Base-by-base conservation (phyloP, 1,284 basidiomycete species). In the Sphaerobolus stellatus region DNA sequence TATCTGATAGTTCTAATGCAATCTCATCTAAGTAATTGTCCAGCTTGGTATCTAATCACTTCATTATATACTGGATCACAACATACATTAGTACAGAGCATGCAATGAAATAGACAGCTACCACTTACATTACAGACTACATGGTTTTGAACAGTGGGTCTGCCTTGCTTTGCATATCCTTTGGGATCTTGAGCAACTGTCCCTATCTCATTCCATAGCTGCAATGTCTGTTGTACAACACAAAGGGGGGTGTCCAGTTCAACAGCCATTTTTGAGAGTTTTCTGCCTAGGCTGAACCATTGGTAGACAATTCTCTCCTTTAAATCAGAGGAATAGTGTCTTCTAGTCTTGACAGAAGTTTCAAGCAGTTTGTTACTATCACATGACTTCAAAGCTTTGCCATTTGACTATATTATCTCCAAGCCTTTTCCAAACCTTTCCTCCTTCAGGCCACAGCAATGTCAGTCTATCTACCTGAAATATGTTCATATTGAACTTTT, bases 21-120 rank as follows among this genome's bases (percentile, higher is more conserved):
- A 57, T 38, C 40, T 59, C 56, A 28, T 56, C 48, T 2, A 59
- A 43, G 31, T 54, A 59, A 8, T 50, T 27, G 27, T 59, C 58
- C 2, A 51, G 58, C 3, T 31, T 18, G 7, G 29, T 24, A 6
- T 44, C 25, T n/a, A 59, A 28, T 11, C 28, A 20, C 1, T 25
- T 28, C 9, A 53, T n/a, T 18, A 54, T 20, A 44, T 29, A 56
- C 58, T 59, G 18, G 27, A 25, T n/a, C n/a, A n/a, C n/a, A n/a
- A 31, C 5, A 36, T 16, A 27, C 7, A 9, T 34, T 25, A 5
- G 20, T 6, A 27, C 22, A 50, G 20, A 22, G 22, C 11, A 24
- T 14, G 16, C 25, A 14, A 20, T 5, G n/a, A 22, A 36, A n/a
- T 8, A 20, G 5, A 33, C 24, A 7, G n/a, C n/a, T n/a, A 50